Base-by-base conservation (phyloP, 805 yeast genomes). In the Brettanomyces naardenensis region DNA sequence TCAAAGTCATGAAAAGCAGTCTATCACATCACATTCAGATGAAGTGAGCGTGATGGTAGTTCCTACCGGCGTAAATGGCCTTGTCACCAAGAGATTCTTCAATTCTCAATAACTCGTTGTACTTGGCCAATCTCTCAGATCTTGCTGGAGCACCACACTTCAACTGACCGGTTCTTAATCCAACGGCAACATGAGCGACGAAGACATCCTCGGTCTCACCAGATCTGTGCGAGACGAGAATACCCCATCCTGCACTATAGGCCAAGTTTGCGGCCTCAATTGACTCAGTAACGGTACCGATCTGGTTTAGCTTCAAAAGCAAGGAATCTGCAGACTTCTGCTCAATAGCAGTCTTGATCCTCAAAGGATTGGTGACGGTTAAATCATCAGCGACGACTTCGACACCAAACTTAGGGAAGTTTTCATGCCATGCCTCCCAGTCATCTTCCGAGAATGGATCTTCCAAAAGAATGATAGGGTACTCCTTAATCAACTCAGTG, bases 111-210 rank as follows among this genome's bases (percentile, higher is more conserved):
- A 90, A 80, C 79, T 90, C 96, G 89, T 90, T 90, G 69, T 83
- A 80, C 77, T 90, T 90, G 67, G 97, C 97, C 71, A 92, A 82
- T 82, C 98, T 90, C 78, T 90, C 98, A 54, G 97, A 86, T 78
- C 98, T 89, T 56, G 97, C 95, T 65, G 97, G 97, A 65, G 98
- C 97, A 81, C 98, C 98, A 56, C 96, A 86, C 89, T 90, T 90
- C 72, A 90, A 85, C 78, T 90, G 97, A 67, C 97, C 98, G 53
- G 95, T 59, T 81, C 97, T 87, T 68, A 90, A 78, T 77, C 97
- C 97, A 59, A 92, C 98, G 59, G 87, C 75, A 65, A 90, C 78
- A 71, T 90, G 97, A 62, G 98, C 97, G 68, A 90, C 92, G 76
- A 86, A 81, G 61, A 94, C 81, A 72, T 92, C 98, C 76, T 92